phyloP scores from a whole-genome alignment of 2,329 filamentous ascomycete genomes.

The Calonectria pteridis region DNA sequence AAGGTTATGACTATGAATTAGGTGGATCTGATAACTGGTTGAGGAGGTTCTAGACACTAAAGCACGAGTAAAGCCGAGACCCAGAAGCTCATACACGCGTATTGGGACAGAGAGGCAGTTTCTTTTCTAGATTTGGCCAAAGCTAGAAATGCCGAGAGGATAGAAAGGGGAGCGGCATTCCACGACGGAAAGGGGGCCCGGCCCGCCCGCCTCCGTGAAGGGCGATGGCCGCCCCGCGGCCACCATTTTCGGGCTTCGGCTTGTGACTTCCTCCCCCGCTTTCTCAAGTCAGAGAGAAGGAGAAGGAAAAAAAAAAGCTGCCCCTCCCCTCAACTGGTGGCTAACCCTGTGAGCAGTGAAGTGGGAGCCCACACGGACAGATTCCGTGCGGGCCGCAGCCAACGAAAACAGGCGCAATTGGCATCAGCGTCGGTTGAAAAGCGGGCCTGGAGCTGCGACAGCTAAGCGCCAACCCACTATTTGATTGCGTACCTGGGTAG shows the following conservation, averaged over 20 bases:
- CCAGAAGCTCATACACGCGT: not conserved
- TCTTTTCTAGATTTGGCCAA: not conserved
- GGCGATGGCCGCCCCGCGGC: not conserved
- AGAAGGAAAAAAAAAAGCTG: not conserved
- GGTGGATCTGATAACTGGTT: slow-evolving; percentile 10
- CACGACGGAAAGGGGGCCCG: not conserved
- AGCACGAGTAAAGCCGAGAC: not conserved
- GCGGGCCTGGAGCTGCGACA: slow-evolving; percentile 4
- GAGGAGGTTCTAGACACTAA: not conserved
- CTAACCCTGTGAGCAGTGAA: not conserved
- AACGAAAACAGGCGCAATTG: slow-evolving; percentile 41
- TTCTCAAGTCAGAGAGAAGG: not conserved
- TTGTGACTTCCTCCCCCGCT: slow-evolving; percentile 5
- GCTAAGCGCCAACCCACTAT: not conserved
- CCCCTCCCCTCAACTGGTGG: slow-evolving; percentile 2
- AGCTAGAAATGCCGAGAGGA: not conserved
- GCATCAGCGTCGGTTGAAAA: slow-evolving; percentile 36
- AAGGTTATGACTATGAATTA: not conserved
- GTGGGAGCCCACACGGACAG: slow-evolving; percentile 27
- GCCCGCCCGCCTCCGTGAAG: not conserved
- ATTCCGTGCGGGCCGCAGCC: slow-evolving; percentile 35
- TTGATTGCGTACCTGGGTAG: slow-evolving; percentile 10
- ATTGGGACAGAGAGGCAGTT: not conserved
- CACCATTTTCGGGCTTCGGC: slow-evolving; percentile 1
- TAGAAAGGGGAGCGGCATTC: not conserved